Conservation (phyloP, 805 yeast genomes). For the Candida saitoana region DNA sequence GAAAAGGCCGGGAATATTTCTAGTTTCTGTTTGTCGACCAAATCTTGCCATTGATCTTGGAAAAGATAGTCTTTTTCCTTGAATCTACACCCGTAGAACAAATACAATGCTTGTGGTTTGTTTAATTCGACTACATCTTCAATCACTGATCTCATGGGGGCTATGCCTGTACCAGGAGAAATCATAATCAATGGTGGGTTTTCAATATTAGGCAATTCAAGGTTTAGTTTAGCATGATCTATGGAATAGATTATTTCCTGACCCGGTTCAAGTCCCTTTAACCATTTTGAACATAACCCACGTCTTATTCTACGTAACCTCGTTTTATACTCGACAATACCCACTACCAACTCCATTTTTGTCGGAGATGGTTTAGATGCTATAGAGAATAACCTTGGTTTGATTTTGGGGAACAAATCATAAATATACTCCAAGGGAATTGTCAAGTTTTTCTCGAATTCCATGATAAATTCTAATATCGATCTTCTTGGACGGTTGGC, state of each 20-base stretch:
- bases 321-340: conserved; percentile 83
- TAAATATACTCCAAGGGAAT: conserved; percentile 74
- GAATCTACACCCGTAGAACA: conserved; percentile 76
- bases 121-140: conserved; percentile 25
- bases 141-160: conserved; percentile 80
- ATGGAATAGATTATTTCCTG: conserved; percentile 52
- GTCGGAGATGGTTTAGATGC: conserved; percentile 53
- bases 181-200: conserved; percentile 58
- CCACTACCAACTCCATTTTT: conserved; percentile 66
- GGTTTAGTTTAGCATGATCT: conserved; percentile 42
- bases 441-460: conserved; percentile 64
- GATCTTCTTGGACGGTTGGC: conserved; percentile 93
- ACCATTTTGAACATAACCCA: conserved; percentile 81
- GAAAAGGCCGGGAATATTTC: conserved; percentile 42
- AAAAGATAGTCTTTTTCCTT: conserved; percentile 67
- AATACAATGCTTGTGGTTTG: conserved; percentile 32
- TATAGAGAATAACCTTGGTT: conserved; percentile 81
- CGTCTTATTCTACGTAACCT: conserved; percentile 67
- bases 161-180: conserved; percentile 95
- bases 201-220: conserved; percentile 15
- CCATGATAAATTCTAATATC: conserved; percentile 75
- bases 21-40: conserved; percentile 27
- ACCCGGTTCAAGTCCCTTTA: conserved; percentile 46
- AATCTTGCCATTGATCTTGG: conserved; percentile 46
- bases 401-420: conserved; percentile 73